phyloP scores from a whole-genome alignment of 2,329 filamentous ascomycete species.

The Pezicula radicicola region DNA sequence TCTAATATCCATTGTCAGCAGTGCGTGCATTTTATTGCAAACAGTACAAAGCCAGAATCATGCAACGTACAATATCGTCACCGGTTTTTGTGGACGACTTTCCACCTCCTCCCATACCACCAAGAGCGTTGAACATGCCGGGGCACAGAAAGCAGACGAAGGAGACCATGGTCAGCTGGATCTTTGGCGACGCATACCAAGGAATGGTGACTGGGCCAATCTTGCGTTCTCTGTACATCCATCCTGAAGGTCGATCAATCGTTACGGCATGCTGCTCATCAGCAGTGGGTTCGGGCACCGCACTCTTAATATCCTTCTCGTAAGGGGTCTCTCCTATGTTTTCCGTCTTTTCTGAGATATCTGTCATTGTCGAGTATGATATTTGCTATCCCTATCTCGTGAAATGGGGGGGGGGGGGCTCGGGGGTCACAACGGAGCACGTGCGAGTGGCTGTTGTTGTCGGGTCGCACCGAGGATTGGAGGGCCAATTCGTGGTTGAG shows the following conservation, averaged over 20 bases:
- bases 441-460: too few relatives aligned
- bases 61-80: slow-evolving; percentile 39
- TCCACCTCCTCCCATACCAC: slow-evolving; percentile 63
- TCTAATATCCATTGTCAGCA: slow-evolving; percentile 15
- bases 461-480: background rate
- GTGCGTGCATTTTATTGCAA: background rate
- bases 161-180: slow-evolving; percentile 69
- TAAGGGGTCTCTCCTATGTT: background rate
- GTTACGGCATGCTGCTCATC: slow-evolving; percentile 27
- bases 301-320: background rate
- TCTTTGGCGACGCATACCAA: slow-evolving; percentile 72
- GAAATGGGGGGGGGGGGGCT: background rate
- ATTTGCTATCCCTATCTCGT: too few relatives aligned
- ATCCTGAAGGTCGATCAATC: slow-evolving; percentile 45
- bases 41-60: background rate
- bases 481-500: background rate
- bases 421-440: too few relatives aligned
- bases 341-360: background rate
- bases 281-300: background rate
- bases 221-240: slow-evolving; percentile 65
- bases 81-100: slow-evolving; percentile 48
- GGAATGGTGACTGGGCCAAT: slow-evolving; percentile 51
- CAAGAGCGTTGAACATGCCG: slow-evolving; percentile 69
- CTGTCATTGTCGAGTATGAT: background rate
- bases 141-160: slow-evolving; percentile 71